Conservation (phyloP, 768 basidiomycete species). For the Lactarius akahatsu region DNA sequence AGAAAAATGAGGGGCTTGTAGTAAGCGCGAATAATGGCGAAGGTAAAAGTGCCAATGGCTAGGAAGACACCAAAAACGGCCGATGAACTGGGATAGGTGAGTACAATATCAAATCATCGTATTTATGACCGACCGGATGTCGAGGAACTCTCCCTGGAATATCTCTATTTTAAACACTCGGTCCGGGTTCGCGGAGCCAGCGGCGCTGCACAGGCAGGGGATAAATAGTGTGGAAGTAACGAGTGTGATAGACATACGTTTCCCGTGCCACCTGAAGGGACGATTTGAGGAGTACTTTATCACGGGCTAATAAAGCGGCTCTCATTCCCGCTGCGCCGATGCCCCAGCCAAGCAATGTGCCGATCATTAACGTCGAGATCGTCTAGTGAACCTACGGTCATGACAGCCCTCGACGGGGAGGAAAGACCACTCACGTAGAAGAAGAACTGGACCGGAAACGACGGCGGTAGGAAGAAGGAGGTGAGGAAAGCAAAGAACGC, state of each 20-base stretch:
- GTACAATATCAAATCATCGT: background rate
- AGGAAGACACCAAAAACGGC: constrained; percentile 51
- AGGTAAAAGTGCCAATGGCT: constrained; percentile 44
- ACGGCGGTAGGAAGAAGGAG: constrained; percentile 48
- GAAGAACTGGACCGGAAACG: constrained; percentile 49
- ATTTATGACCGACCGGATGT: constrained; percentile 37
- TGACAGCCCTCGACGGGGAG: background rate
- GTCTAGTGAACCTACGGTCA: constrained; percentile 31
- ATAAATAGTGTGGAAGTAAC: background rate
- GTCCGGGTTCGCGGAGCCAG: constrained; percentile 42
- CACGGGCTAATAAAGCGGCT: constrained; percentile 43
- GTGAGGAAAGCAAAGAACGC: constrained; percentile 48
- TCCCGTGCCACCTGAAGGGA: constrained; percentile 35
- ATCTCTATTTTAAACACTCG: constrained; percentile 41
- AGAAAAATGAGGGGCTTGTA: constrained; percentile 46
- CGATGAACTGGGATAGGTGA: constrained; percentile 37
- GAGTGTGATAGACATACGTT: constrained; percentile 31
- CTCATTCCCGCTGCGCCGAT: constrained; percentile 55
- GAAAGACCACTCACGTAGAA: constrained; percentile 42
- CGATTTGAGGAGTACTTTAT: constrained; percentile 36
- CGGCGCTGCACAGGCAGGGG: constrained; percentile 30
- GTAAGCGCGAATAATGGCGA: constrained; percentile 48
- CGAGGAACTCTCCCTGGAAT: constrained; percentile 52
- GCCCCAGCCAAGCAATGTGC: constrained; percentile 53
- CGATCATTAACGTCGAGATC: constrained; percentile 47